These are phyloP conservation scores for Sporothrix phasma DNA, from an alignment of 2,329 filamentous ascomycete genomes.

Conservation along the genomic window DNA sequence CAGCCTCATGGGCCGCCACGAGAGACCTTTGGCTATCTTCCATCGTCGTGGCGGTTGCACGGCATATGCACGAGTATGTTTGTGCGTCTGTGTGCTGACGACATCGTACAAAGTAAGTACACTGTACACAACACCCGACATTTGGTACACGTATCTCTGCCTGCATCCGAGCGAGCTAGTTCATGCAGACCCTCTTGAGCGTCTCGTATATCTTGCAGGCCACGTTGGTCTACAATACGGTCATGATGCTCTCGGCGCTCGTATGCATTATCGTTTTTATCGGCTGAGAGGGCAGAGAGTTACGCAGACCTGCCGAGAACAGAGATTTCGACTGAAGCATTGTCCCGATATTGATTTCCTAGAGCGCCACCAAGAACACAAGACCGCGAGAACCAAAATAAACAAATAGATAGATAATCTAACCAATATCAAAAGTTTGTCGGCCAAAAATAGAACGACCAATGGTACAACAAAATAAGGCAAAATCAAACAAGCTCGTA, in stretches of 20 bases:
- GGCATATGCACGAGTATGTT: neutral
- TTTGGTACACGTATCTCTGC: neutral
- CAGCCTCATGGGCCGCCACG: neutral
- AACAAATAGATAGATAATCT: neutral
- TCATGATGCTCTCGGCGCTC: neutral
- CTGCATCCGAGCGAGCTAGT: neutral
- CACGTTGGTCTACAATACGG: neutral
- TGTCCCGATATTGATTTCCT: neutral
- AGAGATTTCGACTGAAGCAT: neutral
- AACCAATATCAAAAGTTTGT: neutral
- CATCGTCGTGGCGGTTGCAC: neutral
- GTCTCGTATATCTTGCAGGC: too few species aligned
- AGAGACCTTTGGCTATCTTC: too few species aligned
- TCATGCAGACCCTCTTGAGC: neutral
- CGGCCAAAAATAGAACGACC: neutral
- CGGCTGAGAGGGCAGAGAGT: too few species aligned
- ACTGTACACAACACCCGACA: neutral
- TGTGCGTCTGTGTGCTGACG: neutral
- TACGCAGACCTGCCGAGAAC: too few species aligned
- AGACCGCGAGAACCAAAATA: too few species aligned
- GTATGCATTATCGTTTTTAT: neutral
- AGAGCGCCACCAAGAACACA: neutral
- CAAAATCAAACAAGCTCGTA: neutral
- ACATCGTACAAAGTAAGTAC: too few species aligned
- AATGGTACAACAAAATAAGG: neutral